phyloP scores from a whole-genome alignment of 352 stramenopile genomes.

The Phytophthora melonis region DNA sequence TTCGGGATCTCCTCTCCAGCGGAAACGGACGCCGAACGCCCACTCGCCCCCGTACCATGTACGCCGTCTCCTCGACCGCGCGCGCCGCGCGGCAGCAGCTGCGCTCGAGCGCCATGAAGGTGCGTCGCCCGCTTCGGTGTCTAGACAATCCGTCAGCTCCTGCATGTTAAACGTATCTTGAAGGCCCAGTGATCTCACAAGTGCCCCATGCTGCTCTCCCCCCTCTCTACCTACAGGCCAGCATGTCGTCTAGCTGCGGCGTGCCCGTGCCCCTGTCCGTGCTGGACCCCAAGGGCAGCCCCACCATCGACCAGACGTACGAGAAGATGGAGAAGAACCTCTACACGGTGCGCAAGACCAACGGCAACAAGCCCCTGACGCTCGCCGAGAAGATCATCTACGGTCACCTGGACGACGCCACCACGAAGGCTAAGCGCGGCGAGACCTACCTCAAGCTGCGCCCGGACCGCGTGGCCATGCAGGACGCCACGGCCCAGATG shows the following conservation, averaged over 20 bases:
- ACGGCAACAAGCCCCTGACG: conserved; percentile 91
- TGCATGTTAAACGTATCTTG: conserved; percentile 35
- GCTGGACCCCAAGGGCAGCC: conserved; percentile 91
- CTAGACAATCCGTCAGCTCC: background rate
- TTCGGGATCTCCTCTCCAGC: conserved; percentile 80
- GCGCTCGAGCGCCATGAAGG: conserved; percentile 72
- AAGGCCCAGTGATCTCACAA: conserved; percentile 8
- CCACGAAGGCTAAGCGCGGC: conserved; percentile 83
- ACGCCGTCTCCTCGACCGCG: conserved; percentile 68
- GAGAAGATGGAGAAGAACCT: conserved; percentile 94
- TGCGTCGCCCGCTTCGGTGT: conserved; percentile 23
- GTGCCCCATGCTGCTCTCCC: background rate
- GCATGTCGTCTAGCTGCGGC: conserved; percentile 81
- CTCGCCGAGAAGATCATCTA: conserved; percentile 96
- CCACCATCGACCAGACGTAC: conserved; percentile 94
- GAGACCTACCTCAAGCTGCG: conserved; percentile 95
- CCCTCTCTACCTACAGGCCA: conserved; percentile 40
- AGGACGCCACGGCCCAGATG: conserved; percentile 96
- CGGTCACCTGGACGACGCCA: conserved; percentile 92
- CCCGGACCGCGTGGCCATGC: conserved; percentile 94
- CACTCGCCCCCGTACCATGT: conserved; percentile 45
- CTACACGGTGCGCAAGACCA: conserved; percentile 89
- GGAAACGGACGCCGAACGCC: conserved; percentile 38
- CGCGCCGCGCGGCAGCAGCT: conserved; percentile 74
- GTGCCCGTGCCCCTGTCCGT: conserved; percentile 86